Base-by-base conservation (phyloP, 2,329 filamentous ascomycete genomes). In the Talaromyces sp. region DNA sequence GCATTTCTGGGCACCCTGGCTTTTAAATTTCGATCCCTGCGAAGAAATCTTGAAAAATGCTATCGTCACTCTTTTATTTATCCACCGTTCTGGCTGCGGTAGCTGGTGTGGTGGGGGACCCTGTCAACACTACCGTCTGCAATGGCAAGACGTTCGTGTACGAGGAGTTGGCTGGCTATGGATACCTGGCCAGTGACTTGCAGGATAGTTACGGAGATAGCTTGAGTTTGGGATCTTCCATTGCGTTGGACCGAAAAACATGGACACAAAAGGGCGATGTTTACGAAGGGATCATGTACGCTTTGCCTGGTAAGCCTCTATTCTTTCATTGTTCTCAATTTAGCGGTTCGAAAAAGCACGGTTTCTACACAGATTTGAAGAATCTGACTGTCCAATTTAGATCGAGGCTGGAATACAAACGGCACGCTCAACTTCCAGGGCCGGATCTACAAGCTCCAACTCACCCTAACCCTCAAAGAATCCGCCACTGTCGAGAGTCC, bases 131-230 rank as follows among this genome's bases (percentile, higher is more conserved):
- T 56, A 81, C 83, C 7, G 81, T 74, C 14, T 89, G 87, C 72
- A 85, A 83, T 65, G 83, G 83, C 55, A 80, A 85, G 63, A 78
- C 74, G 0, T 90, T 88, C 67, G 79, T 82, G n/a, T 91, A 91
- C 69, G 76, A 87, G 57, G 79, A 82, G 60, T 81, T 91, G 10
- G 86, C 84, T 4, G 88, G 88, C 10, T 90, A 86, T 68, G 88
- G 88, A 5, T 81, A 79, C 59, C 73, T 90, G 3, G 74, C 82
- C 0, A 79, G 79, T 32, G 79, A 86, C 66, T 80, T 81, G 2
- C 76, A 80, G 32, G 88, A 91, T 74, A 86, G 87, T 68, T 87
- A 82, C 65, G 86, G 86, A 31, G 88, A 91, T 68, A 90, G 87
- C 0, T 76, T 90, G 31, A 85, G 86, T 1, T 78, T 88, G 56